Evolutionary conservation across 352 stramenopile genomes (phyloP), one percentile per base, ranked within the genome.

Genomic region (Phytophthora pistaciae): DNA sequence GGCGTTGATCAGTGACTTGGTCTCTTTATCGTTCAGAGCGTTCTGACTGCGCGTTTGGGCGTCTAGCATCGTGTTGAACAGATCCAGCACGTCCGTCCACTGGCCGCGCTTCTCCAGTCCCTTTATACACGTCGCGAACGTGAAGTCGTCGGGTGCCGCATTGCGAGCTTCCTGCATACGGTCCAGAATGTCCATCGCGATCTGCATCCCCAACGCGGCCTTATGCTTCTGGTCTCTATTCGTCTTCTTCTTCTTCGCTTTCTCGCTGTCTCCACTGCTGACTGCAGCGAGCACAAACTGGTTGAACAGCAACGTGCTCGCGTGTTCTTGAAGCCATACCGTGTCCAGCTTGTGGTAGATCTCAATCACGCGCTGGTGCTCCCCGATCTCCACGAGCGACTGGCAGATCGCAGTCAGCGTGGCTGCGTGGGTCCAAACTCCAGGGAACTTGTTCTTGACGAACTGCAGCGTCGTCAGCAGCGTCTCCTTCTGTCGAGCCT

Each of bases 351-450:
- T 74, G 44, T 58, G 58, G 72, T 89, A 90, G 38, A 90, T 83
- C 50, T 78, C 66, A 52, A 89, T 48, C 44, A 88, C 83, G 0
- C 74, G 75, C 25, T 74, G 42, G 6, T 74, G 64, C 36, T 91
- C 85, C 7, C 75, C 82, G 42, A 84, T 46, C 5, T 74, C 61
- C 49, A 79, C 76, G 29, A 94, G 79, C n/a, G 87, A 82, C 48
- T 94, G 85, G 52, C 83, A 87, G 27, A 90, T 88, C 0, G 85
- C 82, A 3, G 83, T 89, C 27, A 92, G 61, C 60, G 83, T 92
- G 1, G 68, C 50, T 8, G 84, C 58, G 56, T 94, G 82, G 9
- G 62, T 71, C 54, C 75, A 75, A 18, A 75, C 55, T 9, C 58
- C 38, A 3, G 62, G 64, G 38, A 88, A 87, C 31, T 85, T 78